These are phyloP conservation scores for Tympanopsis confertula DNA, from an alignment of 2,329 filamentous ascomycete genomes.

Conservation along the genomic window DNA sequence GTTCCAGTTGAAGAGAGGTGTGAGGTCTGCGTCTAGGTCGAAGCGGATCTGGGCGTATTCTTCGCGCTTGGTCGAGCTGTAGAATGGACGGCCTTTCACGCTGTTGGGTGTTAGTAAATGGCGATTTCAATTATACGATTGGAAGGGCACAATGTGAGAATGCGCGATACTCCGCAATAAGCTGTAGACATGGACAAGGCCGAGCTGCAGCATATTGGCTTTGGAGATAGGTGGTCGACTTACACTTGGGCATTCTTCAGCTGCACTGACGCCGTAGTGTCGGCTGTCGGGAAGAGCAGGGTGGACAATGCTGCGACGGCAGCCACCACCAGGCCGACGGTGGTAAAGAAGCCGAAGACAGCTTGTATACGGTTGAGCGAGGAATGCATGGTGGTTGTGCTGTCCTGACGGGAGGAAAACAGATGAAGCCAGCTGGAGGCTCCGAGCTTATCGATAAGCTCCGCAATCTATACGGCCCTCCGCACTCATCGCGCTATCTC, in stretches of 20 bases:
- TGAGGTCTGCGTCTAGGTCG: slow-evolving; percentile 51
- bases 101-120: too few relatives aligned
- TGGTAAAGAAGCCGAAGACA: slow-evolving; percentile 62
- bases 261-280: slow-evolving; percentile 29
- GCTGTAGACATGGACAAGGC: not conserved
- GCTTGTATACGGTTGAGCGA: slow-evolving; percentile 49
- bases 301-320: slow-evolving; percentile 48
- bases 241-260: slow-evolving; percentile 55
- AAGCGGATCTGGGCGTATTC: slow-evolving; percentile 61
- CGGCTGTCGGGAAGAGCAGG: slow-evolving; percentile 38
- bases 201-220: slow-evolving; percentile 2
- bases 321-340: slow-evolving; percentile 49
- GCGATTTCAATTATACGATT: not conserved
- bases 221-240: slow-evolving; percentile 10
- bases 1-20: slow-evolving; percentile 62
- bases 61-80: slow-evolving; percentile 54
- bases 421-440: too few relatives aligned
- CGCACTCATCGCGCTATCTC: too few relatives aligned
- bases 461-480: too few relatives aligned
- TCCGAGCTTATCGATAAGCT: too few relatives aligned
- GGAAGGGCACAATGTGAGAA: not conserved
- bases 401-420: too few relatives aligned
- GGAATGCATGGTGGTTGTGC: slow-evolving; percentile 45
- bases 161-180: not conserved
- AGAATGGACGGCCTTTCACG: slow-evolving; percentile 53